Evolutionary conservation across 2,329 filamentous ascomycete species (phyloP), one percentile per base, ranked within the genome.

Genomic region (Ophiostoma perfectum): DNA sequence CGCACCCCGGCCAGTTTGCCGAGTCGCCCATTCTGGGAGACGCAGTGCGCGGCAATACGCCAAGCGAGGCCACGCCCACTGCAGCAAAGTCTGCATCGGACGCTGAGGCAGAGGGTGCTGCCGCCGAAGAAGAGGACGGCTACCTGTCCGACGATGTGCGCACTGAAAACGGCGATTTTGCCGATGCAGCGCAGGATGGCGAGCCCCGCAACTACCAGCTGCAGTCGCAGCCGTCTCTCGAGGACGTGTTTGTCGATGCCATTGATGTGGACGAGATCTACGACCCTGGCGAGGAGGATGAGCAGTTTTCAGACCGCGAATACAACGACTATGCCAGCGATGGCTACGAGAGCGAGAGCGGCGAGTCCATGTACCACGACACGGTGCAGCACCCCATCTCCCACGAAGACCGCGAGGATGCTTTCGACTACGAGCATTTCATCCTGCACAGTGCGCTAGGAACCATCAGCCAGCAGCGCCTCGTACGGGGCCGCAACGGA

Each of bases 351-450:
- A 90, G 88, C 73, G 88, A 91, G 73, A 87, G 88, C 71, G 81
- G 86, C 73, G 83, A 87, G 67, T 85, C 85, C 12, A 80, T 88
- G 6, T 88, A 90, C 73, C 86, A 89, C 73, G 87, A 88, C 73
- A 80, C 83, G 0, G 76, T 83, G 64, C 82, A 86, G 67, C 83
- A 86, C 66, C 83, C 84, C 8, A 79, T 90, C 5, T 92, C 92
- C 0, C 94, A 98, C 74, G 94, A 98, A 79, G 93, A 97, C 77
- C 90, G 94, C 27, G 89, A 93, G 72, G 94, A 98, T 77, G 93
- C 93, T 0, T 98, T 98, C 75, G 94, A 98, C 77, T 98, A 98
- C 71, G 91, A 97, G 77, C 89, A 96, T 76, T 97, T 97, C 79
- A 97, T 97, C 77, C 83, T 97, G 14, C 93, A 97, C 77, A 96